Evolutionary conservation across 139 green algal genomes (phyloP).

Genomic region (Limnomonas spitsbergensis): DNA sequence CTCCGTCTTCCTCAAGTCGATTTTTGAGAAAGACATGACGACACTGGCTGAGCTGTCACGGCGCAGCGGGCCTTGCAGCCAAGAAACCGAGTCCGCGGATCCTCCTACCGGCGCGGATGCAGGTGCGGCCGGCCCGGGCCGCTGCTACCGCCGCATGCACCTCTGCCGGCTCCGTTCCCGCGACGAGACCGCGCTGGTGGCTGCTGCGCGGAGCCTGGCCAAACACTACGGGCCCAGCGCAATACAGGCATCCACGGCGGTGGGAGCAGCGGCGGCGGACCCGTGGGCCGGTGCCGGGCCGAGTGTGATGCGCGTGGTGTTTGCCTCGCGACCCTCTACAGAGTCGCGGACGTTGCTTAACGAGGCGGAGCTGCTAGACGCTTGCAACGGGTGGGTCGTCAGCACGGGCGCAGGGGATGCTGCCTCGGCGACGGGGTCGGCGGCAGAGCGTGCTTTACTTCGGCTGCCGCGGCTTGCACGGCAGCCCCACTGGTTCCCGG

Average conservation of each 20-base stretch:
- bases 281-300: neutral
- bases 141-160: neutral
- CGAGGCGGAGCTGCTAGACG: conserved; percentile 9
- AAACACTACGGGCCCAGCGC: neutral
- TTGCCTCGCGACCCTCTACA: neutral
- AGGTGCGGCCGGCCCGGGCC: too few relatives aligned
- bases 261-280: neutral
- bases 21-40: neutral
- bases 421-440: neutral
- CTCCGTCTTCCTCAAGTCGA: neutral
- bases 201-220: neutral
- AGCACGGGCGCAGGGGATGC: neutral
- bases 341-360: neutral
- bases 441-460: too few relatives aligned
- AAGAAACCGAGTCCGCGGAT: too few relatives aligned
- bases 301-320: conserved; percentile 8
- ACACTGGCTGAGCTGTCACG: conserved; percentile 8
- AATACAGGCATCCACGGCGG: neutral
- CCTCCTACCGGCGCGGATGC: too few relatives aligned
- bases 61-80: too few relatives aligned
- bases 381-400: neutral
- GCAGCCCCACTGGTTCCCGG: too few relatives aligned
- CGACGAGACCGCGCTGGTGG: neutral
- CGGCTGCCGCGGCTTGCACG: too few relatives aligned
- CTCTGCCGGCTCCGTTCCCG: neutral